phyloP scores from a whole-genome alignment of 805 yeast genomes.

The Myxozyma udenii region DNA sequence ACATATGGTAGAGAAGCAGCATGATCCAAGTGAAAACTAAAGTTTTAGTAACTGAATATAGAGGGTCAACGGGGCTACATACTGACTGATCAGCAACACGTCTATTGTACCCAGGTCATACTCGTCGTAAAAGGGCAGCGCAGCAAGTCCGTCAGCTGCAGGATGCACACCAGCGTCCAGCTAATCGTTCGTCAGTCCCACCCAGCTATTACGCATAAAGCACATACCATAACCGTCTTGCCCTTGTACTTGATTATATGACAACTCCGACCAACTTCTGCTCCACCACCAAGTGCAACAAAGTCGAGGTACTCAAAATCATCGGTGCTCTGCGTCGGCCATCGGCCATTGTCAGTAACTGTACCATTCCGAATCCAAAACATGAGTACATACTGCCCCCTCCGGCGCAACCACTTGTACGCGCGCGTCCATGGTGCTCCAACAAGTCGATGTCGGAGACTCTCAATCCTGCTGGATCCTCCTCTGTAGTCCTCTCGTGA shows the following conservation, averaged over 20 bases:
- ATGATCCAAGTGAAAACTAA: slow-evolving; percentile 85
- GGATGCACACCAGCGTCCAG: slow-evolving; percentile 98
- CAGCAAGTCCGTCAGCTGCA: slow-evolving; percentile 82
- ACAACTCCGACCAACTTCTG: slow-evolving; percentile 95
- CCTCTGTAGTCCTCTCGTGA: too few species aligned
- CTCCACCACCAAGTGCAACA: slow-evolving; percentile 95
- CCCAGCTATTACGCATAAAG: neutral
- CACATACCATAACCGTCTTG: slow-evolving; percentile 72
- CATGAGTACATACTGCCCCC: too few species aligned
- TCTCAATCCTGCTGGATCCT: too few species aligned
- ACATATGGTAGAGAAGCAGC: slow-evolving; percentile 98
- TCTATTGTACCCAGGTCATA: slow-evolving; percentile 87
- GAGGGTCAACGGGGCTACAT: slow-evolving; percentile 19
- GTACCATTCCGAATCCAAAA: too few species aligned
- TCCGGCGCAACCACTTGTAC: too few species aligned
- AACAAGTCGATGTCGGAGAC: too few species aligned
- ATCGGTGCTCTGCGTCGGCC: too few species aligned
- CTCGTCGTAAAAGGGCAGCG: slow-evolving; percentile 93
- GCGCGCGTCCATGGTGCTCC: too few species aligned
- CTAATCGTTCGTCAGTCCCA: slow-evolving; percentile 12
- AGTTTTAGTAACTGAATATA: neutral
- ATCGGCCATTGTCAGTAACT: too few species aligned
- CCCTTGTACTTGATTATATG: slow-evolving; percentile 90
- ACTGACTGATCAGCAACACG: slow-evolving; percentile 78
- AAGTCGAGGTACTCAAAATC: slow-evolving; percentile 54